Evolutionary conservation across 2,329 filamentous ascomycete genomes (phyloP), one percentile per base, ranked within the genome.

Genomic region (Aaosphaeria arxii): DNA sequence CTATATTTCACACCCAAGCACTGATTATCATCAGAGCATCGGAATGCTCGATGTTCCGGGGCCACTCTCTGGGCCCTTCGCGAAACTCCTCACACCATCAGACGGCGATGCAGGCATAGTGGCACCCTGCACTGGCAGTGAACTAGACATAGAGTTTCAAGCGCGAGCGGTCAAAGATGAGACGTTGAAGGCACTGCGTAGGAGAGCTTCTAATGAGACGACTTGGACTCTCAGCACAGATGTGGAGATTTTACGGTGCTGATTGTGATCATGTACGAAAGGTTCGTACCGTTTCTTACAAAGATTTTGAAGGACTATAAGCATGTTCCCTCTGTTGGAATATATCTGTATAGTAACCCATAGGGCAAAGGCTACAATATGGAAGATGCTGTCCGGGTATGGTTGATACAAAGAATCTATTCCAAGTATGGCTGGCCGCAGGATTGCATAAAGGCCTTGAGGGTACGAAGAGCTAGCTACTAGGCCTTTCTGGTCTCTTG

Each of bases 141-240:
- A 51, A 43, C 29, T 55, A 30, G 48, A 44, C 35, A 44, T 53
- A 28, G 53, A 55, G 46, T 55, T 53, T 46, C 53, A 55, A 48
- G 50, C 53, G 24, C 41, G 53, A 39, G 50, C 53, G 7, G 53
- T 55, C 36, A 35, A 45, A 40, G 50, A 52, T 35, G 44, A 13
- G 24, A 40, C 29, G 30, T 30, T 13, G 24, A 39, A 29, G 40
- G 40, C 40, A 35, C n/a, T 11, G 35, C 28, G 11, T 38, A 5
- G 28, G 44, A 36, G 13, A 9, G 47, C 35, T 11, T 6, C 30
- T 43, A 48, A 50, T 30, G 47, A 44, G 44, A 49, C 45, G 40
- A 49, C 13, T 24, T 53, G 51, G 51, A 51, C 43, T 11, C 39
- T 53, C 42, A 54, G 36, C 45, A 51, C 51, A 3, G 46, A 54